A percentile compares a stretch with the other conserved stretches of the same genome.
Conservation (phyloP, 2,329 filamentous ascomycete species). For the Elsinoe australis region DNA sequence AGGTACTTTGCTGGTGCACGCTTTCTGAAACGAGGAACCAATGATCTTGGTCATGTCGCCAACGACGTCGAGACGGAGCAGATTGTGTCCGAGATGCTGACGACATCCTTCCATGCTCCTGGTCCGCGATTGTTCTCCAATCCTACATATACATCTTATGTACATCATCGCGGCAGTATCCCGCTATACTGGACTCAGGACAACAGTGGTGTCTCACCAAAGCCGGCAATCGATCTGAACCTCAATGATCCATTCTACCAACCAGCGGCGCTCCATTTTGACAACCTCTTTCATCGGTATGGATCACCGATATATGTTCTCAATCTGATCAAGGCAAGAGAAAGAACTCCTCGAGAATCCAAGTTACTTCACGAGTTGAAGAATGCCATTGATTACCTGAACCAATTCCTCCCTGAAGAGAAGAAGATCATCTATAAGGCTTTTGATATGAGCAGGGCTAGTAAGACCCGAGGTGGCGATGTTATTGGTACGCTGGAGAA, state of each 20-base stretch:
- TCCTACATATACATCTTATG: conserved; percentile 88
- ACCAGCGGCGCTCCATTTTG: conserved; percentile 87
- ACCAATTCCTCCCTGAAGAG: conserved; percentile 77
- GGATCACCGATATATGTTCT: conserved; percentile 86
- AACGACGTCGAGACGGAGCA: conserved; percentile 99
- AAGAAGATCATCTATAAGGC: conserved; percentile 90
- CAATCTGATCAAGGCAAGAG: conserved; percentile 78
- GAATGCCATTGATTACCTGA: conserved; percentile 80
- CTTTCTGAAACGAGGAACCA: conserved; percentile 89
- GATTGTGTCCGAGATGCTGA: conserved; percentile 89
- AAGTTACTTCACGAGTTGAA: conserved; percentile 85
- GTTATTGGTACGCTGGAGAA: conserved; percentile 86
- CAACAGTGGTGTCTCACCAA: conserved; percentile 87
- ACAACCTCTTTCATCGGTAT: conserved; percentile 88
- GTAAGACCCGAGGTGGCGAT: conserved; percentile 83
- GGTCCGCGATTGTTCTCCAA: conserved; percentile 79
- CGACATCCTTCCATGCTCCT: conserved; percentile 90
- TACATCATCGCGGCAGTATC: conserved; percentile 94
- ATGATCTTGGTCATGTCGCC: conserved; percentile 90
- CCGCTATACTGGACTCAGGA: conserved; percentile 97
- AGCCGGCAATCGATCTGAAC: conserved; percentile 91
- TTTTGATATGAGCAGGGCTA: conserved; percentile 96
- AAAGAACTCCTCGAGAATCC: conserved; percentile 82
- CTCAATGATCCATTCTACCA: conserved; percentile 95
- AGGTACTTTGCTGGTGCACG: conserved; percentile 89